These are phyloP conservation scores for Coemansia sp. DNA, from an alignment of 192 early-diverging fungal species.

Conservation along the genomic window DNA sequence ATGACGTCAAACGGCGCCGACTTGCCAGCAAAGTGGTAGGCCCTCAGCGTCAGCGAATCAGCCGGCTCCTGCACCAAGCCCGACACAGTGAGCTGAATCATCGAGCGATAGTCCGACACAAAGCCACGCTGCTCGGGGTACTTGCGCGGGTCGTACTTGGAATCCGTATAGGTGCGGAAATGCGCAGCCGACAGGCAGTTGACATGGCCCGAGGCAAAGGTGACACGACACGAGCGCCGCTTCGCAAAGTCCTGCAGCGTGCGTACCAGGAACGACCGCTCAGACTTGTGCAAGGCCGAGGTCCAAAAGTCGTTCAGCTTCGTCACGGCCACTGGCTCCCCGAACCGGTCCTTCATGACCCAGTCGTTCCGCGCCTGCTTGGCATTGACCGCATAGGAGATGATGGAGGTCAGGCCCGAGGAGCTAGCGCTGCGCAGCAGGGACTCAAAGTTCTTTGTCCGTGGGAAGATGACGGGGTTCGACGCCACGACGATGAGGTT, in stretches of 20 bases:
- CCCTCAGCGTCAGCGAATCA: conserved; percentile 58
- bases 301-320: conserved; percentile 79
- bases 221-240: conserved; percentile 62
- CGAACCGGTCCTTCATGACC: conserved; percentile 61
- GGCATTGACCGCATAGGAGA: conserved; percentile 40
- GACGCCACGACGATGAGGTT: conserved; percentile 70
- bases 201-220: conserved; percentile 81
- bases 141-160: conserved; percentile 37
- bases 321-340: conserved; percentile 73
- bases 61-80: conserved; percentile 77
- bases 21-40: conserved; percentile 59
- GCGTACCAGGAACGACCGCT: conserved; percentile 65
- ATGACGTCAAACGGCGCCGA: conserved; percentile 58
- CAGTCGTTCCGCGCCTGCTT: conserved; percentile 45
- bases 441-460: conserved; percentile 65
- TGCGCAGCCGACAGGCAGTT: conserved; percentile 65
- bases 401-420: conserved; percentile 44
- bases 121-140: conserved; percentile 55
- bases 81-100: conserved; percentile 78
- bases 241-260: conserved; percentile 67
- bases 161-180: conserved; percentile 53
- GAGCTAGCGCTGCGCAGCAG: conserved; percentile 60
- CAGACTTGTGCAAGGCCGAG: conserved; percentile 60
- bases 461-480: conserved; percentile 74
- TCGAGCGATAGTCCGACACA: conserved; percentile 64